Evolutionary conservation across 2,329 filamentous ascomycete species (phyloP), one percentile per base, ranked within the genome.

Genomic region (Canariomyces notabilis): DNA sequence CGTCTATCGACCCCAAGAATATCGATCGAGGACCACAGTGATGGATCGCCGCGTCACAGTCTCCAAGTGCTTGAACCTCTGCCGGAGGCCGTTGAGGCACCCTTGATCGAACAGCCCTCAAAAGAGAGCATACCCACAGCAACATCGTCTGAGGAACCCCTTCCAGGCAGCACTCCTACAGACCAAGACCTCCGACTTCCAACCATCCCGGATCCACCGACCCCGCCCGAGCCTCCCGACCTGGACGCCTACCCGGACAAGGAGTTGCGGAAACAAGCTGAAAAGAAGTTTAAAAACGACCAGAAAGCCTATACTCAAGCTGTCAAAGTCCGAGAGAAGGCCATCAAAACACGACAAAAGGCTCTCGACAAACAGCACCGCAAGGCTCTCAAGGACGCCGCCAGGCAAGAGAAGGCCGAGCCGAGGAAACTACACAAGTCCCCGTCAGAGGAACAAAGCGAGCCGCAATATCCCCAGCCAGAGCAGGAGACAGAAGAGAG

Each of bases 251-350:
- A 79, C 59, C 67, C 74, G 2, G 80, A 87, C 63, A 83, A 83
- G 57, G 76, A 80, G 6, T 70, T 78, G 21, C 77, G 80, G 7
- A 87, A 85, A 57, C 73, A 80, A 33, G 83, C 82, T 1, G 81
- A 87, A 57, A 85, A 83, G 47, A 83, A 88, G 57, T 73, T 80
- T 45, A 77, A 79, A 42, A 74, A 76, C 11, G 70, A 72, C 1
- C 69, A 80, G 23, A 87, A 87, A 59, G 71, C 72, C 7, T 85
- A 88, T 60, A 76, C 84, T 21, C 74, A 79, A 57, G 77, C 80
- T 9, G 64, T 86, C 50, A 87, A 86, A 63, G 75, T 82, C 49
- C 80, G 80, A 29, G 76, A 82, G 32, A 84, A 77, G 55, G 75
- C 77, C 8, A 70, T 88, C 39, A 76, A 75, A 38, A 80, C 85